These are phyloP conservation scores for Ophiosphaerella narmari DNA, from an alignment of 2,329 filamentous ascomycete species.

Conservation along the genomic window DNA sequence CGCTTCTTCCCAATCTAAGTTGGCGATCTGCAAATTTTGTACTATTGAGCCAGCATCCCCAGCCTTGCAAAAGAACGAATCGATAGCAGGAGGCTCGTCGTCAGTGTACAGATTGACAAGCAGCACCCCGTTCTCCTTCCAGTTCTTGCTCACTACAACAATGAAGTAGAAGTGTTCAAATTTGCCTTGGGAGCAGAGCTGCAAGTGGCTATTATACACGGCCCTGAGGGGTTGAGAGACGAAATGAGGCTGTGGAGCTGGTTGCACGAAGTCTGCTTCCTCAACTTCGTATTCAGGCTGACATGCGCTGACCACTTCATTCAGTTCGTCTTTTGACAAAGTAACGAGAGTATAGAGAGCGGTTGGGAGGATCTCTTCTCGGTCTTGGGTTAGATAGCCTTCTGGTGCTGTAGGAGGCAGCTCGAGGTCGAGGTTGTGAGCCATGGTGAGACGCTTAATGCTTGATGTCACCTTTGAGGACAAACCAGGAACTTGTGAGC, in stretches of 20 bases:
- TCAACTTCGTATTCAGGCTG: background rate
- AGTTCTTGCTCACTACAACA: background rate
- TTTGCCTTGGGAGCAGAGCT: background rate
- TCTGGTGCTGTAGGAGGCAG: background rate
- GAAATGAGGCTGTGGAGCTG: background rate
- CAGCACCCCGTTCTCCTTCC: background rate
- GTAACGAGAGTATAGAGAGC: background rate
- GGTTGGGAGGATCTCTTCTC: background rate
- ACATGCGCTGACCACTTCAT: background rate
- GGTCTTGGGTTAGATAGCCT: background rate
- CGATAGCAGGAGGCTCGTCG: background rate
- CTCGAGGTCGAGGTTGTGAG: background rate
- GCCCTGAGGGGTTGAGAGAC: background rate
- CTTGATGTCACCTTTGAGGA: too few species aligned
- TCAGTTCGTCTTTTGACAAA: background rate
- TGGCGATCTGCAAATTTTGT: background rate
- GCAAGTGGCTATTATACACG: background rate
- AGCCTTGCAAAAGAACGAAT: background rate
- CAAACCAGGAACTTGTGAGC: too few species aligned
- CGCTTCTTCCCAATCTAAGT: background rate
- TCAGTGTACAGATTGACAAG: background rate
- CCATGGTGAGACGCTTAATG: background rate
- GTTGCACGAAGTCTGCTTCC: background rate
- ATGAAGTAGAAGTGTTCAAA: background rate
- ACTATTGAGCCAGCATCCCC: background rate